A percentile compares a stretch with the other conserved stretches of the same genome.
Conservation (phyloP, 2,329 filamentous ascomycete genomes). For the Sarocladium kiliense region DNA sequence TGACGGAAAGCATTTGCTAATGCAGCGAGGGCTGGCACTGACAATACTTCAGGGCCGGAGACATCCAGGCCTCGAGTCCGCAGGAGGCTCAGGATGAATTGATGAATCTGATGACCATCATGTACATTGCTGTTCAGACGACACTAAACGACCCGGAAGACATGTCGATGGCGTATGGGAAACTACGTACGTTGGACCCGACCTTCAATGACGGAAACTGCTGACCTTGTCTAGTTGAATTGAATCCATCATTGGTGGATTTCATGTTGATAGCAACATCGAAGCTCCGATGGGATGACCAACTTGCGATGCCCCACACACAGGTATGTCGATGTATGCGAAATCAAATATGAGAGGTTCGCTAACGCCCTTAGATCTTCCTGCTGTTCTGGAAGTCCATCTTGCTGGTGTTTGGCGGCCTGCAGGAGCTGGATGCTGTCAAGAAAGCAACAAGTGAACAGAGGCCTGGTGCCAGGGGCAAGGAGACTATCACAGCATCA, state of each 20-base stretch:
- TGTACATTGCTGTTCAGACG: constrained; percentile 56
- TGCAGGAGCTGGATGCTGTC: constrained; percentile 63
- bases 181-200: constrained; percentile 44
- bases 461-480: constrained; percentile 53
- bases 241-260: constrained; percentile 65
- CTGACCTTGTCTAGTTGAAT: constrained; percentile 32
- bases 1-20: background rate
- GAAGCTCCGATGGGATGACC: constrained; percentile 69
- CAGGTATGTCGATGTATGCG: constrained; percentile 40
- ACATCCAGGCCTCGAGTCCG: constrained; percentile 33
- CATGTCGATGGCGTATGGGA: constrained; percentile 39
- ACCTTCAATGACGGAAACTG: too few species aligned
- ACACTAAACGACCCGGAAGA: constrained; percentile 46
- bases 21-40: background rate
- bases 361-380: constrained; percentile 51
- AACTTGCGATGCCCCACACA: constrained; percentile 54
- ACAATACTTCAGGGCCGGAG: constrained; percentile 36
- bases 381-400: constrained; percentile 90
- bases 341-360: background rate
- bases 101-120: constrained; percentile 57
- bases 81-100: constrained; percentile 55
- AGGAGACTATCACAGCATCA: constrained; percentile 83
- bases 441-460: constrained; percentile 68
- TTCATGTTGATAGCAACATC: constrained; percentile 66
- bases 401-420: constrained; percentile 78